A percentile compares a stretch with the other conserved stretches of the same genome.
phyloP scores from a whole-genome alignment of 1,139 yeast genomes.

The Sugiyamaella sp. region DNA sequence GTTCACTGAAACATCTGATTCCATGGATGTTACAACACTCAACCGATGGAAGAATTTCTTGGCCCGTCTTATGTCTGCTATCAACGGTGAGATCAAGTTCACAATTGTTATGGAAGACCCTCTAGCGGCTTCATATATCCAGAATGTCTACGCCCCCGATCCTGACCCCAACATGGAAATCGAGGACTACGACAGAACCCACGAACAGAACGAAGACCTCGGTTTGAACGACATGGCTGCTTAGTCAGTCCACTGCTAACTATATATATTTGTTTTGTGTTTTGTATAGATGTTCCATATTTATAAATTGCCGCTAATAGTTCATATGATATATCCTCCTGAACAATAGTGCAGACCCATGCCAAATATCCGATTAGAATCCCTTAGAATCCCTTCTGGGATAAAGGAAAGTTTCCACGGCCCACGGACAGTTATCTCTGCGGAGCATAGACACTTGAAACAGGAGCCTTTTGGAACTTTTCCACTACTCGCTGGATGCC shows the following conservation, averaged over 20 bases:
- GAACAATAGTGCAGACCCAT: too few relatives aligned
- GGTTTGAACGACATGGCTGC: conserved; percentile 83
- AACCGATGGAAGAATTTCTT: conserved; percentile 82
- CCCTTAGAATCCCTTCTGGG: too few relatives aligned
- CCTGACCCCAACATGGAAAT: conserved; percentile 92
- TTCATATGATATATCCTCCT: too few relatives aligned
- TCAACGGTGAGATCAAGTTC: conserved; percentile 79
- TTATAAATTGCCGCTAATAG: background rate
- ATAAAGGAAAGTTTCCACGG: too few relatives aligned
- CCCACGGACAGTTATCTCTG: conserved; percentile 7
- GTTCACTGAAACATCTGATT: conserved; percentile 83
- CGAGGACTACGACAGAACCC: conserved; percentile 87
- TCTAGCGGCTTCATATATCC: conserved; percentile 90
- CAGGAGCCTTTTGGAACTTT: conserved; percentile 34
- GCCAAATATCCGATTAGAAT: too few relatives aligned
- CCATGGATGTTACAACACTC: conserved; percentile 80
- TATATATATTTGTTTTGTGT: background rate
- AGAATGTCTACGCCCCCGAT: conserved; percentile 98
- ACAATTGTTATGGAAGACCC: conserved; percentile 93
- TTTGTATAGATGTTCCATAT: background rate
- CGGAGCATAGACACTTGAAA: conserved; percentile 17
- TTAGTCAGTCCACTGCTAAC: conserved; percentile 18
- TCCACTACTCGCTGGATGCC: conserved; percentile 61
- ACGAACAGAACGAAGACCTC: conserved; percentile 83
- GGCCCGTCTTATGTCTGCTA: conserved; percentile 73